Evolutionary conservation across 2,329 filamentous ascomycete genomes (phyloP).

Genomic region (Monilinia fructicola): DNA sequence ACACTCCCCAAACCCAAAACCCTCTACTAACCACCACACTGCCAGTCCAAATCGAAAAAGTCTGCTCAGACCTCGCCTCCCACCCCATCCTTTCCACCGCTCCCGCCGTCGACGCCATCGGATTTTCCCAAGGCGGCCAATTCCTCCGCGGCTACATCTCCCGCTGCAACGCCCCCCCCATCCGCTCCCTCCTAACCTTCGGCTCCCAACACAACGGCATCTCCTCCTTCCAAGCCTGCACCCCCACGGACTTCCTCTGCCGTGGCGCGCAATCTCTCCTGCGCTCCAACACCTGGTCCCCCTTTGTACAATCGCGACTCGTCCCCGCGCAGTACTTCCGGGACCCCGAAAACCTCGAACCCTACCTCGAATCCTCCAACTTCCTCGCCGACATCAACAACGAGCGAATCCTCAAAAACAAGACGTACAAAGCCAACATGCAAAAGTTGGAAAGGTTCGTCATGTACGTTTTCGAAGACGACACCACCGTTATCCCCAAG

Average conservation of each 20-base stretch:
- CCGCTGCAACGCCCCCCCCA: conserved; percentile 67
- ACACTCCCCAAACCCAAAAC: not conserved
- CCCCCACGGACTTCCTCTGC: conserved; percentile 73
- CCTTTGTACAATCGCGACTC: conserved; percentile 72
- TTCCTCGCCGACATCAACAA: conserved; percentile 97
- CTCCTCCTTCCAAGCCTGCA: conserved; percentile 74
- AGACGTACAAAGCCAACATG: conserved; percentile 70
- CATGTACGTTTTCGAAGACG: conserved; percentile 87
- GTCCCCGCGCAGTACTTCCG: conserved; percentile 97
- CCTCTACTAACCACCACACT: not conserved
- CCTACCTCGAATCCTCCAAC: conserved; percentile 78
- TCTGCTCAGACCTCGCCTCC: conserved; percentile 73
- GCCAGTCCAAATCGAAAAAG: conserved; percentile 62
- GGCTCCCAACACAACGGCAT: conserved; percentile 81
- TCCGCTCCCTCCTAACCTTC: conserved; percentile 67
- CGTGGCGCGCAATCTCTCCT: conserved; percentile 76
- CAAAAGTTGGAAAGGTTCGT: conserved; percentile 71
- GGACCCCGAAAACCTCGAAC: conserved; percentile 63
- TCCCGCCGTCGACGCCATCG: conserved; percentile 83
- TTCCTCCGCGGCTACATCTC: conserved; percentile 92
- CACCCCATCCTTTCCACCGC: conserved; percentile 80
- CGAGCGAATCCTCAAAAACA: conserved; percentile 74
- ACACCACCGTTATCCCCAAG: conserved; percentile 83
- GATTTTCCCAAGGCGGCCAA: conserved; percentile 94
- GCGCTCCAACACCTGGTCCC: conserved; percentile 75